A percentile compares a stretch with the other conserved stretches of the same genome.
phyloP scores from a whole-genome alignment of 257 asterid species.

The Solanum chaucha region DNA sequence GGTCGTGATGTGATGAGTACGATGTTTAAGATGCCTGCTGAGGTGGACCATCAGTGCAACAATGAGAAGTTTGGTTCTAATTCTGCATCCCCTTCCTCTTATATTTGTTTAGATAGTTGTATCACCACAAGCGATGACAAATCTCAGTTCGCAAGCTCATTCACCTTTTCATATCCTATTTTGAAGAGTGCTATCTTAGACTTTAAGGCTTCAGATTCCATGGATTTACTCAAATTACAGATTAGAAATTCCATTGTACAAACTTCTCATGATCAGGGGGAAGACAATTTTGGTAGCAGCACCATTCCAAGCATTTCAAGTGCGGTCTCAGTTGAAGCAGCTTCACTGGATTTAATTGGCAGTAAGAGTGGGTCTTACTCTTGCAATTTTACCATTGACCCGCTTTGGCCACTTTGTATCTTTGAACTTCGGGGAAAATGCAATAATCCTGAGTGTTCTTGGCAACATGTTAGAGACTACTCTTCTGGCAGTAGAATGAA shows the following conservation, averaged over 20 bases:
- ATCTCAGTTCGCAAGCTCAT: conserved; percentile 4
- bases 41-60: conserved; percentile 3
- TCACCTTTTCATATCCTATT: conserved; percentile 12
- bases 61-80: conserved; percentile 7
- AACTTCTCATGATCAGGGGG: conserved; percentile 1
- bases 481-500: not conserved
- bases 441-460: conserved; percentile 36
- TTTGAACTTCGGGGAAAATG: conserved; percentile 49
- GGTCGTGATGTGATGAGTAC: conserved; percentile 2
- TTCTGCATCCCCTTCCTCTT: conserved; percentile 5
- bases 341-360: conserved; percentile 5
- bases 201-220: conserved; percentile 8
- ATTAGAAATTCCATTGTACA: conserved; percentile 8
- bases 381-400: conserved; percentile 28
- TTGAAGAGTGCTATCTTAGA: conserved; percentile 21
- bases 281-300: not conserved
- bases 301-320: not conserved
- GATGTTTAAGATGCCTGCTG: conserved; percentile 2
- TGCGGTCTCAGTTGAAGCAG: not conserved
- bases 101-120: not conserved
- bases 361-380: conserved; percentile 27
- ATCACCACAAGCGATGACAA: conserved; percentile 8
- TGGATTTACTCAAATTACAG: conserved; percentile 5
- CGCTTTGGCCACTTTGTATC: conserved; percentile 43
- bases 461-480: conserved; percentile 36